Evolutionary conservation across 1,284 basidiomycete genomes (phyloP), one percentile per base, ranked within the genome.

Genomic region (Mycosarcoma maydis): DNA sequence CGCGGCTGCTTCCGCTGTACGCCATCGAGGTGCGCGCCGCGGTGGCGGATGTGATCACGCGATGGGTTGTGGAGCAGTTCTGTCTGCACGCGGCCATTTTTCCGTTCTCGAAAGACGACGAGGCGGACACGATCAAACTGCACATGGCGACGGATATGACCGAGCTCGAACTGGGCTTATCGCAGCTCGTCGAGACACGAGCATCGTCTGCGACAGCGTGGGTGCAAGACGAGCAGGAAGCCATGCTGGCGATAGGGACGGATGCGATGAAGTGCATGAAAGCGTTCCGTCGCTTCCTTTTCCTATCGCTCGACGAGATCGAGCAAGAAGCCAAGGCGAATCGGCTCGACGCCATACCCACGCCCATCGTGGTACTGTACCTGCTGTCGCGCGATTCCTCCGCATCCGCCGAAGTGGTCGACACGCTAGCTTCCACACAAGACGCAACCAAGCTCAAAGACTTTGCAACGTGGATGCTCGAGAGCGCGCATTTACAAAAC

Each of bases 71-170:
- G 16, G 45, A 54, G 19, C 2, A n/a, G 2, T 98, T 97, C 83
- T 87, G 97, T 9, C 82, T 96, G 44, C 92, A 98, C 77, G 90
- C 90, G 11, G 92, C 91, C 16, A 91, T 97, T 50, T 90, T 90
- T 11, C 16, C 41, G 10, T 10, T 53, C 4, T 26, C 29, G 14
- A 24, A 32, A 11, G 46, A n/a, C n/a, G n/a, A n/a, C n/a, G n/a
- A 88, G 88, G 89, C 91, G 13, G 94, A 98, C 83, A 87, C 87
- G 58, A 91, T 92, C 2, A 94, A 94, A 78, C 85, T 98, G 30
- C 92, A 94, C 82, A 85, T 98, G 59, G 92, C 92, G 50, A 90
- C 89, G 48, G 94, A 98, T 81, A 94, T 96, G 92, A 91, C 94
- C 0, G 91, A 94, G 81, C 86, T 98, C 48, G 95, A 98, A 83